phyloP scores from a whole-genome alignment of 2,329 filamentous ascomycete genomes.

The Fusarium sp. region DNA sequence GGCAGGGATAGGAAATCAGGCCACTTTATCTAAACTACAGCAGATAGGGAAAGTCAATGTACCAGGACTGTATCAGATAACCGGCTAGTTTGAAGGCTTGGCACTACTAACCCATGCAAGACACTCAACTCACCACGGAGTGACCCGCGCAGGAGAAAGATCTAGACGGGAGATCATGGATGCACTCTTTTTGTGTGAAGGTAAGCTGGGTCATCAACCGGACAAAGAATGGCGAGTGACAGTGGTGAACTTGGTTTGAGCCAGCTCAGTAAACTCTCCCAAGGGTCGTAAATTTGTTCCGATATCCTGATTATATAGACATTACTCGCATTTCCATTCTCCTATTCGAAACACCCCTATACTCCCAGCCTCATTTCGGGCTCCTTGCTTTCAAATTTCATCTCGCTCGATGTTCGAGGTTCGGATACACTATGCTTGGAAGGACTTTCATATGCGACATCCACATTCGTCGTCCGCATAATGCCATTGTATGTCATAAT shows the following conservation, averaged over 20 bases:
- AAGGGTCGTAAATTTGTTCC: background rate
- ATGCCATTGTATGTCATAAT: conserved; percentile 56
- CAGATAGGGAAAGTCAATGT: background rate
- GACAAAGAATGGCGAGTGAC: no score
- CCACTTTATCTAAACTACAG: background rate
- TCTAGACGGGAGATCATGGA: background rate
- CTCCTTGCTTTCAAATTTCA: conserved; percentile 19
- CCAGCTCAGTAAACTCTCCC: background rate
- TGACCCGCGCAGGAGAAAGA: background rate
- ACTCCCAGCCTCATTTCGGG: conserved; percentile 12
- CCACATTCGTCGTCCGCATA: conserved; percentile 49
- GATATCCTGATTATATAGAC: background rate
- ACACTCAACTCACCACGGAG: background rate
- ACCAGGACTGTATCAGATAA: background rate
- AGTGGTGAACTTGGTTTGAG: background rate
- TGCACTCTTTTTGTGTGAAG: background rate
- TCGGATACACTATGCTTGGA: conserved; percentile 19
- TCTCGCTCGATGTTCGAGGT: conserved; percentile 24
- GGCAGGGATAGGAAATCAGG: background rate
- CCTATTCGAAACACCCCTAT: background rate
- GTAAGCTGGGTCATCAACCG: background rate
- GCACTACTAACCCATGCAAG: background rate
- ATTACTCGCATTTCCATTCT: background rate
- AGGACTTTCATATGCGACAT: conserved; percentile 37
- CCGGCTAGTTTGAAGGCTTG: background rate